These are phyloP conservation scores for Thymus mandschuricus DNA, from an alignment of 257 asterid genomes.

Conservation along the genomic window DNA sequence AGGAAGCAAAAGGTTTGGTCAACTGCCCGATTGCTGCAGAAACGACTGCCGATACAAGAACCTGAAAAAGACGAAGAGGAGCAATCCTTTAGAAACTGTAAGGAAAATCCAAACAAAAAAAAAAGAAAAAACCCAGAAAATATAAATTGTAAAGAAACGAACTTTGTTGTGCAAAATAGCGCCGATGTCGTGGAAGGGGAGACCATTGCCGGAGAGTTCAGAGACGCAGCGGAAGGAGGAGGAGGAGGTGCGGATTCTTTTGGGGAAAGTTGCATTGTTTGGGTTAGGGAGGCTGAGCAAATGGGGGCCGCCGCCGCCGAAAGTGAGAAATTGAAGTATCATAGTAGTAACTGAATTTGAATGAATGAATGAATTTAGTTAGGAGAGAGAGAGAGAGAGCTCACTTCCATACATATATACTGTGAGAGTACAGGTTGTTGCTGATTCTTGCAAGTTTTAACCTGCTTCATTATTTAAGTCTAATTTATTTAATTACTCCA, in stretches of 20 bases:
- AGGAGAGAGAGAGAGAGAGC: not conserved
- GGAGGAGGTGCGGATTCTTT: slow-evolving; percentile 11
- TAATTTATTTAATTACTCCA: no score
- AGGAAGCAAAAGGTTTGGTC: slow-evolving; percentile 74
- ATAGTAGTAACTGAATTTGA: slow-evolving; percentile 13
- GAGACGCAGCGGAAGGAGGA: slow-evolving; percentile 41
- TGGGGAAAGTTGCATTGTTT: slow-evolving; percentile 6
- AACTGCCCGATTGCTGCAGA: slow-evolving; percentile 89
- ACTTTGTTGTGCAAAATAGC: slow-evolving; percentile 61
- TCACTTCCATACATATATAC: not conserved
- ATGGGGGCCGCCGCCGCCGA: slow-evolving; percentile 27
- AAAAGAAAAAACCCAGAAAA: not conserved
- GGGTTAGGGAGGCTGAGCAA: slow-evolving; percentile 10
- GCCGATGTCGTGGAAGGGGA: slow-evolving; percentile 38
- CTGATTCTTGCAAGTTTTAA: not conserved
- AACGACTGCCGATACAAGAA: slow-evolving; percentile 67
- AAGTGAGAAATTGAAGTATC: slow-evolving; percentile 42
- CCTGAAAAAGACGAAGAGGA: slow-evolving; percentile 42
- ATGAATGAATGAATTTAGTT: slow-evolving; percentile 18
- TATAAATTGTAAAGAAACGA: not conserved
- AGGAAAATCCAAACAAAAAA: no score
- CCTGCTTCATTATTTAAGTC: not conserved
- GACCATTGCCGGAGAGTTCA: slow-evolving; percentile 32
- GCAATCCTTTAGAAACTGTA: not conserved
- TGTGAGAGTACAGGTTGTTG: not conserved